Evolutionary conservation across 2,329 filamentous ascomycete genomes (phyloP), one percentile per base, ranked within the genome.

Genomic region (Ceratocystis cacaofunesta): DNA sequence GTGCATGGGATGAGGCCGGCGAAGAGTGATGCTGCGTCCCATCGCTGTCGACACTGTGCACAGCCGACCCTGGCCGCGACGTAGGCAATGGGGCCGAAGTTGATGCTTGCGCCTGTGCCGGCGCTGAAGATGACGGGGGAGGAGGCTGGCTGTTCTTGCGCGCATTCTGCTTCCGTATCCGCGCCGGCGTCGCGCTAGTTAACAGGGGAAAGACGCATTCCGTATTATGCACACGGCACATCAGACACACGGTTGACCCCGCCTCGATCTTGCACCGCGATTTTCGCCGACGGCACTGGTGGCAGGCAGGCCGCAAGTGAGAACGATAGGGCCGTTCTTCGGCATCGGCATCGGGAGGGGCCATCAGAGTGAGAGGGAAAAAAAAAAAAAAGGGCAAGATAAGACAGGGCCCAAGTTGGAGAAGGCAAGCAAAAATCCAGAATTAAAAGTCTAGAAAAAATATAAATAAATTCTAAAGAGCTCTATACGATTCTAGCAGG

Each of bases 231-330:
- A 82, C 79, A 48, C 78, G 78, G 71, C 83, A 86, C 70, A 85
- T 77, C 7, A 84, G 72, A 69, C 83, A 86, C 6, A 77, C 76
- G 63, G 79, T 74, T 1, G 79, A 77, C 3, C 78, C 76, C 15
- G 79, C 73, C 69, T 84, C 82, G 32, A 82, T 78, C 19, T 82
- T 83, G 71, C 84, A 86, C 69, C 84, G 77, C 1, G 82, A 83
- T 71, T 85, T 85, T 67, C 84, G 78, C 67, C 79, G 79, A 64
- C 84, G 78, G 70, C 84, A 86, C 15, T 82, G 75, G 63, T 82
- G 74, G 73, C 84, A 86, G 7, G 83, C 83, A 62, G 83, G 82
- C 48, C 80, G 79, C 68, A 83, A 78, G 73, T 85, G 83, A 6
- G 83, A 85, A 67, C 83, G 76, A 70, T 85, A 85, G 2, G 83